A percentile compares a stretch with the other conserved stretches of the same genome.
Evolutionary conservation across 768 basidiomycete species (phyloP).

Genomic region (Rhodotorula kratochvilovae): DNA sequence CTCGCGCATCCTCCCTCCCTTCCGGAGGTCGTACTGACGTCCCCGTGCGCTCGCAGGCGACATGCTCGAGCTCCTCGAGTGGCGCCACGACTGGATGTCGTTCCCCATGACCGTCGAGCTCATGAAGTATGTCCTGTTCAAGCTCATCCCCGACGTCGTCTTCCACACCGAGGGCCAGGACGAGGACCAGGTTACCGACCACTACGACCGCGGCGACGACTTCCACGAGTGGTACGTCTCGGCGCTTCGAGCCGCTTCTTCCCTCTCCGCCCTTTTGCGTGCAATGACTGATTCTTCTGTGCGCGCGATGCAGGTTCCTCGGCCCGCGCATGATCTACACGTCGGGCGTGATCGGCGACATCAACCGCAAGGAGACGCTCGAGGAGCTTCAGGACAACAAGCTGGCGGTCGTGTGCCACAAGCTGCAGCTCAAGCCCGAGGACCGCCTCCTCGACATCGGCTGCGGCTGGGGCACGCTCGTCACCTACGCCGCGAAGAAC

Average conservation of each 20-base stretch:
- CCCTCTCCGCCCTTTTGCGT: background rate
- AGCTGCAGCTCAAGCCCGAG: constrained; percentile 77
- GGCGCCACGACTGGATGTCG: constrained; percentile 90
- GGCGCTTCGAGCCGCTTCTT: background rate
- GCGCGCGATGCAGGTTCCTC: constrained; percentile 62
- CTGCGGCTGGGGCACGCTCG: constrained; percentile 92
- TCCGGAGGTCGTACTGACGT: too few species aligned
- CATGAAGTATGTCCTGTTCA: constrained; percentile 86
- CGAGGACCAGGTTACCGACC: constrained; percentile 87
- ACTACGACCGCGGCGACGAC: constrained; percentile 96
- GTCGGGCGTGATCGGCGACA: constrained; percentile 74
- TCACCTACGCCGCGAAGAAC: constrained; percentile 93
- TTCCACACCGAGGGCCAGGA: constrained; percentile 86
- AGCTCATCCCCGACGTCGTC: constrained; percentile 87
- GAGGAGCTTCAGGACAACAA: constrained; percentile 98
- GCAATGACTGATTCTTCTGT: background rate
- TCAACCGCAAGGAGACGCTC: constrained; percentile 69
- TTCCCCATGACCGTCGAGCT: constrained; percentile 85
- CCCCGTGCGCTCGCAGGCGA: constrained; percentile 59
- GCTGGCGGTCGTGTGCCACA: constrained; percentile 87
- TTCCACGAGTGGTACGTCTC: constrained; percentile 65
- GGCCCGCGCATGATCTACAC: constrained; percentile 97
- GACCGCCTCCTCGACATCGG: constrained; percentile 58
- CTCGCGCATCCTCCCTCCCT: background rate
- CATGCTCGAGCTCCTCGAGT: constrained; percentile 85